Evolutionary conservation across 2,329 filamentous ascomycete species (phyloP).

Genomic region (Nemania abortiva): DNA sequence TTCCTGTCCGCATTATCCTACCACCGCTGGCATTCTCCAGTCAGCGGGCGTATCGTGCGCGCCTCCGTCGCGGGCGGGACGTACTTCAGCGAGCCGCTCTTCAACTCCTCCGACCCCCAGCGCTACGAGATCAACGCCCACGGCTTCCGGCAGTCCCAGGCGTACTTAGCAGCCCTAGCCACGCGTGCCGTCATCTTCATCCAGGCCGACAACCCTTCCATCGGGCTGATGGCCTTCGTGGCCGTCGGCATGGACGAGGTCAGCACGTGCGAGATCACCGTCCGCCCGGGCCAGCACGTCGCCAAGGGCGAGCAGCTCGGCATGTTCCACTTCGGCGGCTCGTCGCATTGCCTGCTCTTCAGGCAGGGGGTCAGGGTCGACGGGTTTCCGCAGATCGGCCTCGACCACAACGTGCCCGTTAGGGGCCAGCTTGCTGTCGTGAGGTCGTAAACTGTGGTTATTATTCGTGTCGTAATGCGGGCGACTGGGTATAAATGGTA

Average conservation of each 20-base stretch:
- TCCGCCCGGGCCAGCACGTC: slow-evolving; percentile 73
- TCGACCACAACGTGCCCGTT: slow-evolving; percentile 47
- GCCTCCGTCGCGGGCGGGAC: slow-evolving; percentile 66
- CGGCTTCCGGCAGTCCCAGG: slow-evolving; percentile 64
- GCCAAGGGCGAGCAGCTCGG: slow-evolving; percentile 78
- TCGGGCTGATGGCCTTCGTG: slow-evolving; percentile 78
- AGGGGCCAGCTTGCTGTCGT: slow-evolving; percentile 46
- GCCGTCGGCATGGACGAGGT: slow-evolving; percentile 83
- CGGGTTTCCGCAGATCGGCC: slow-evolving; percentile 40
- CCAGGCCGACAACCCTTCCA: slow-evolving; percentile 72
- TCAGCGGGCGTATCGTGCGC: slow-evolving; percentile 66
- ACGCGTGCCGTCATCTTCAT: slow-evolving; percentile 78
- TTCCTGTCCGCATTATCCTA: slow-evolving; percentile 70
- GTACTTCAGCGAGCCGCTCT: slow-evolving; percentile 67
- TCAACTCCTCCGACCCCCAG: slow-evolving; percentile 45
- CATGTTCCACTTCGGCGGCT: slow-evolving; percentile 86
- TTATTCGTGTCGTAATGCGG: neutral
- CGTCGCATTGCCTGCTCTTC: slow-evolving; percentile 77
- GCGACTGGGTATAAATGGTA: neutral
- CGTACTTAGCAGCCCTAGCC: slow-evolving; percentile 75
- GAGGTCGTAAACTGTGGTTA: slow-evolving; percentile 24
- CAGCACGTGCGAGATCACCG: slow-evolving; percentile 77
- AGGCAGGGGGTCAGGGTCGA: slow-evolving; percentile 64
- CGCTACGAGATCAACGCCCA: slow-evolving; percentile 45
- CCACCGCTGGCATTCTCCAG: slow-evolving; percentile 72